phyloP scores from a whole-genome alignment of 345 rosid genomes.

The Bruguiera sexangula region DNA sequence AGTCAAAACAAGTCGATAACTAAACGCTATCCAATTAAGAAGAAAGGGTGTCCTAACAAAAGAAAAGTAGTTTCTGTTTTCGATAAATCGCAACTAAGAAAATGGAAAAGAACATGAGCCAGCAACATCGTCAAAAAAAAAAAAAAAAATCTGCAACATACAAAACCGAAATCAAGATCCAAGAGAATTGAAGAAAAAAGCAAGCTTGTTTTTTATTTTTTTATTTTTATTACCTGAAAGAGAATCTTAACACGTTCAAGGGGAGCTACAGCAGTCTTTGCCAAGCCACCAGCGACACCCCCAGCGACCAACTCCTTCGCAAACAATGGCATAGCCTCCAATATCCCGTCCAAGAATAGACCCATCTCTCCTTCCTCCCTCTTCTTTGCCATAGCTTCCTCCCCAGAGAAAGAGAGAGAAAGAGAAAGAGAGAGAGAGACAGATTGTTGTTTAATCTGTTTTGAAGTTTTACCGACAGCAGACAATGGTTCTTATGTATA shows the following conservation, averaged over 20 bases:
- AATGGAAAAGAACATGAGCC: background rate
- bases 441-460: background rate
- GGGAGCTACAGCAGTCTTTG: conserved; percentile 84
- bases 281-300: conserved; percentile 86
- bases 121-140: background rate
- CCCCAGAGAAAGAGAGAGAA: conserved; percentile 14
- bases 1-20: conserved; percentile 13
- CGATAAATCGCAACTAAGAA: conserved; percentile 1
- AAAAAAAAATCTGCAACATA: too few species aligned
- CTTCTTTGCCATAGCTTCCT: conserved; percentile 38
- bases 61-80: too few species aligned
- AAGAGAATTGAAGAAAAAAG: background rate
- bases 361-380: conserved; percentile 50
- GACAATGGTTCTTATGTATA: conserved; percentile 20
- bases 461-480: background rate
- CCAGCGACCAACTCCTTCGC: conserved; percentile 85
- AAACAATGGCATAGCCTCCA: conserved; percentile 73
- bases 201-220: background rate
- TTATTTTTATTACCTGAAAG: conserved; percentile 54
- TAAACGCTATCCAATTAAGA: background rate
- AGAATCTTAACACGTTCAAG: conserved; percentile 92
- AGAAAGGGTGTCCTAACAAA: too few species aligned
- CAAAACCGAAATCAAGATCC: conserved; percentile 2
- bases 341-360: conserved; percentile 38
- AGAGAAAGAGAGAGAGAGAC: conserved; percentile 18